Conservation (phyloP, 2,329 filamentous ascomycete genomes). For the Penicillium frequentans region DNA sequence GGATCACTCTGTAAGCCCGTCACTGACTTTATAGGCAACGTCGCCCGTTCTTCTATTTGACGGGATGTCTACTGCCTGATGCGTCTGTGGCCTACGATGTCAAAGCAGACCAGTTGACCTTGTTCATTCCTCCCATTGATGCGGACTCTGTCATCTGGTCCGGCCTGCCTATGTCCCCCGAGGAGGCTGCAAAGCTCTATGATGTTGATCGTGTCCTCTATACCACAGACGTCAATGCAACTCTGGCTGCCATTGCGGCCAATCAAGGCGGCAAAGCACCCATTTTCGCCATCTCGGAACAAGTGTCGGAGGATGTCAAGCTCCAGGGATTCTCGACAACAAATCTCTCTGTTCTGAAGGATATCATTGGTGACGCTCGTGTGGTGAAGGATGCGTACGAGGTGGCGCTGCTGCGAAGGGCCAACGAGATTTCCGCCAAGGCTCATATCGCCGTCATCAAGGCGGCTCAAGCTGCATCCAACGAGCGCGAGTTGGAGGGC, state of each 20-base stretch:
- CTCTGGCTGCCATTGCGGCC: constrained; percentile 55
- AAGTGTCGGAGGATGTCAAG: constrained; percentile 70
- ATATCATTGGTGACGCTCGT: constrained; percentile 76
- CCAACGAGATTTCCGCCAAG: constrained; percentile 74
- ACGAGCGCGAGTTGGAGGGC: constrained; percentile 82
- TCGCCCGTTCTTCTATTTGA: constrained; percentile 92
- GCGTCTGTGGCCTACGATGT: constrained; percentile 81
- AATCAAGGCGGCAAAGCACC: constrained; percentile 46
- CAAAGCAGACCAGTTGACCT: constrained; percentile 67
- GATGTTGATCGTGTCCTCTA: constrained; percentile 78
- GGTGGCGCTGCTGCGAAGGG: constrained; percentile 74
- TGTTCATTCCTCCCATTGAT: constrained; percentile 88
- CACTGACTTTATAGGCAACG: constrained; percentile 63
- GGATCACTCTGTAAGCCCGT: not conserved
- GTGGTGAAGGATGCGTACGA: constrained; percentile 87
- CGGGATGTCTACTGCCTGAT: constrained; percentile 79
- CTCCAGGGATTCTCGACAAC: constrained; percentile 70
- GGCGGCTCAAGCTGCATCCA: constrained; percentile 62
- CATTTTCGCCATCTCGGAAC: constrained; percentile 75
- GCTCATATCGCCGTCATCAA: constrained; percentile 75
- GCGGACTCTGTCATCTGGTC: constrained; percentile 92
- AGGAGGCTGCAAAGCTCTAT: constrained; percentile 74
- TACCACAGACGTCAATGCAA: constrained; percentile 72
- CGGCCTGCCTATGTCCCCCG: constrained; percentile 74
- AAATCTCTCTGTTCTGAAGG: constrained; percentile 60